Percentiles rank a stretch among this genome's conserved stretches.
These are phyloP conservation scores for Mortierella sp. DNA, from an alignment of 371 early-diverging fungal genomes.

Conservation along the genomic window DNA sequence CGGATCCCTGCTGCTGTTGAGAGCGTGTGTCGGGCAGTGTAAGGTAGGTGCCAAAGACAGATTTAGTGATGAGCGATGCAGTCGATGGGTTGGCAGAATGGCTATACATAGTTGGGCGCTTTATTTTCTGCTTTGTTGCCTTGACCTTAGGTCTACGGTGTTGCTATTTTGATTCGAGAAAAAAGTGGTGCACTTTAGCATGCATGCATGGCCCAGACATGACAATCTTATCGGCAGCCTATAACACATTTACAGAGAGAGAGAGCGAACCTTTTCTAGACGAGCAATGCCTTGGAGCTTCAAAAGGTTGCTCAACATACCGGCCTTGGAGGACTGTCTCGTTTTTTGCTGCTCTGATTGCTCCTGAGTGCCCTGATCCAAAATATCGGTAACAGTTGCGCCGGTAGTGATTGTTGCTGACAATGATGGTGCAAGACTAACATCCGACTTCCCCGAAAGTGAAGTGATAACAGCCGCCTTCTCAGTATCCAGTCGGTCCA, in stretches of 20 bases:
- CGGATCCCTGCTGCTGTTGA: conserved; percentile 24
- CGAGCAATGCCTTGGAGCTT: conserved; percentile 55
- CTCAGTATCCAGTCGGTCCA: conserved; percentile 28
- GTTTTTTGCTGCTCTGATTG: neutral
- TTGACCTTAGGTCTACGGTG: conserved; percentile 8
- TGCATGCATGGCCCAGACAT: neutral
- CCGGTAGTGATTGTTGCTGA: neutral
- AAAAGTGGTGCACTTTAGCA: neutral
- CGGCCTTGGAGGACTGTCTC: conserved; percentile 60
- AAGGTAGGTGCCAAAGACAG: conserved; percentile 44
- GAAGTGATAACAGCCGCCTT: conserved; percentile 2
- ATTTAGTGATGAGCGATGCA: conserved; percentile 27
- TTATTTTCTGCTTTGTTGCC: conserved; percentile 34
- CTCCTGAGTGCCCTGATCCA: neutral
- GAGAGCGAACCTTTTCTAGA: conserved; percentile 27
- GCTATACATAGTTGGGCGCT: conserved; percentile 28
- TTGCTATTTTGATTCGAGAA: neutral
- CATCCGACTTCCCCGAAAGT: conserved; percentile 26
- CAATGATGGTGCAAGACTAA: conserved; percentile 19
- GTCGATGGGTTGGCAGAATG: conserved; percentile 45
- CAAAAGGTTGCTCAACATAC: conserved; percentile 65
- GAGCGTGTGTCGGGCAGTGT: conserved; percentile 24
- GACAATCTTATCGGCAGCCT: neutral
- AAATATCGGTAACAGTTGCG: neutral
- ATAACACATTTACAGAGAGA: too few relatives aligned